Base-by-base conservation (phyloP, 1,284 basidiomycete genomes). In the Polyporus tsugae region DNA sequence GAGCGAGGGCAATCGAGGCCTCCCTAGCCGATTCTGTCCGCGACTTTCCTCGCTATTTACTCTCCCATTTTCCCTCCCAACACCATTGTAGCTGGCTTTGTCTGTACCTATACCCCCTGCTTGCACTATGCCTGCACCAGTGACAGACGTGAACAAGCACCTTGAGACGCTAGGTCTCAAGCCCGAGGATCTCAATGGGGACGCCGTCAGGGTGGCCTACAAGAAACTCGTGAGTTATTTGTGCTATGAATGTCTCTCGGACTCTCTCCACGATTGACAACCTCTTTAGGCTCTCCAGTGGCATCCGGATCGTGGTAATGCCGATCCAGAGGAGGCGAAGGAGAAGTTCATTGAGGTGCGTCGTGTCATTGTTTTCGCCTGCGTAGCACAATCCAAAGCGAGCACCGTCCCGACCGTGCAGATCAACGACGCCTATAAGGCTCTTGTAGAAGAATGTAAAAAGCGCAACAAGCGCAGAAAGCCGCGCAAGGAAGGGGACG, bases 151-250 rank as follows among this genome's bases (percentile, higher is more conserved):
- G 63, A 72, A 70, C 57, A 74, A 72, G 64, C 72, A 75, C 65
- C 77, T 75, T 66, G 73, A 77, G 66, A 71, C 75, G 58, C 74
- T 80, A 60, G 78, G 74, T 65, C 70, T 80, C 63, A 68, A 61
- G 17, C 65, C 71, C 19, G 70, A 73, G 29, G 73, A 77, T 69
- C 74, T 88, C 7, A 78, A 78, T 22, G 86, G 87, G 19, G 91
- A 93, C 73, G 91, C 95, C 29, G 91, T 98, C 76, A 97, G 96
- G 80, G 91, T 89, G 72, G 92, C 91, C 1, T 94, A 94, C 83
- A 93, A 92, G 84, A 92, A 91, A 78, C 89, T 91, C 86, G 91
- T 90, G 70, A 38, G 85, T 78, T 39, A 25, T 49, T 70, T 71
- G 41, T 69, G 64, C 65, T 66, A 10, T 66, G 64, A 62, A 60